Evolutionary conservation across 768 basidiomycete genomes (phyloP).

Genomic region (Termitomyces sp.): DNA sequence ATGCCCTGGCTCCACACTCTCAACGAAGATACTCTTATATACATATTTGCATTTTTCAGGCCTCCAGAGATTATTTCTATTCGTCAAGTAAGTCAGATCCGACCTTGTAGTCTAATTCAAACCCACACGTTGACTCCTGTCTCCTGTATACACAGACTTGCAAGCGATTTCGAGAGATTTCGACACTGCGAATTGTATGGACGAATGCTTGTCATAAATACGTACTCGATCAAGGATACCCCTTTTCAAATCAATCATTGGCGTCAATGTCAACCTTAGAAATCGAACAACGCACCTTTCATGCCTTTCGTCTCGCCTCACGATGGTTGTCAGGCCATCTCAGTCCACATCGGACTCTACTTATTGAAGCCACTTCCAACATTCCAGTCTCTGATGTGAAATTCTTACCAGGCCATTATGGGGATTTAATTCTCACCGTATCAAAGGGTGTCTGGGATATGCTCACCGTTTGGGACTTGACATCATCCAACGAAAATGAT

Average conservation of each 20-base stretch:
- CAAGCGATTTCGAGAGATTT: conserved; percentile 40
- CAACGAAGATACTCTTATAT: conserved; percentile 28
- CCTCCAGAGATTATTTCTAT: conserved; percentile 38
- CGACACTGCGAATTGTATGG: conserved; percentile 54
- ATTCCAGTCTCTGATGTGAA: conserved; percentile 49
- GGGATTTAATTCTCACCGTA: conserved; percentile 46
- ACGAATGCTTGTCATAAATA: conserved; percentile 40
- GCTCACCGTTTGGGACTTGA: conserved; percentile 48
- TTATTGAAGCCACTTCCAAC: conserved; percentile 31
- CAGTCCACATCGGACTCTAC: conserved; percentile 10
- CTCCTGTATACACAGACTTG: conserved; percentile 40
- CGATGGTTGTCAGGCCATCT: conserved; percentile 38
- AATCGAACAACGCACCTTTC: conserved; percentile 42
- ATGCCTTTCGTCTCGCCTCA: conserved; percentile 42
- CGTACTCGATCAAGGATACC: conserved; percentile 43
- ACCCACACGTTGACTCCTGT: background rate
- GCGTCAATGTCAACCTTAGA: conserved; percentile 33
- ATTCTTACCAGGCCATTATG: conserved; percentile 45
- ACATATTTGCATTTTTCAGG: conserved; percentile 27
- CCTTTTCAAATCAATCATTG: conserved; percentile 42
- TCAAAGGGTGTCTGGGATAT: conserved; percentile 62
- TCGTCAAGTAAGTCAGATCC: conserved; percentile 24
- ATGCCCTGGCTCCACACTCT: conserved; percentile 8
- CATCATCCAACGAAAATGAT: conserved; percentile 7
- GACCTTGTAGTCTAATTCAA: background rate